These are phyloP conservation scores for Tanacetum coccineum DNA, from an alignment of 129 eudicot species.

Conservation along the genomic window DNA sequence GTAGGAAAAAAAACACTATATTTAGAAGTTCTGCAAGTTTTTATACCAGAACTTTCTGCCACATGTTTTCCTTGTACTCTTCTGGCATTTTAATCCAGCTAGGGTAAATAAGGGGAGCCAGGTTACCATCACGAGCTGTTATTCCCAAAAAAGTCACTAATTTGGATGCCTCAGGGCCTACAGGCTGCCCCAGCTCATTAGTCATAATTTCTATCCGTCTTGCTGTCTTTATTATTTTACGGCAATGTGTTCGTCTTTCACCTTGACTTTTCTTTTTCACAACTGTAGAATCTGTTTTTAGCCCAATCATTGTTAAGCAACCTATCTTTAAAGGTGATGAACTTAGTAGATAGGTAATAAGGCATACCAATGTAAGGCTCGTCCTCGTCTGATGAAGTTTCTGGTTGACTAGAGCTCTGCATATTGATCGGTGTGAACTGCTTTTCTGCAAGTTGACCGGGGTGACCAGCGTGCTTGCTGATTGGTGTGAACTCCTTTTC, in stretches of 20 bases:
- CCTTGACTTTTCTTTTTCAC: slow-evolving; percentile 28
- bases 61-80: slow-evolving; percentile 47
- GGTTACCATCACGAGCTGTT: slow-evolving; percentile 46
- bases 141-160: slow-evolving; percentile 43
- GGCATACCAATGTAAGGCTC: slow-evolving; percentile 21
- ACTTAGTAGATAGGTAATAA: slow-evolving; percentile 4
- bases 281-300: slow-evolving; percentile 28
- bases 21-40: background rate
- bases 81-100: slow-evolving; percentile 47
- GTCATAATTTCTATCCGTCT: slow-evolving; percentile 32
- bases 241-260: slow-evolving; percentile 38
- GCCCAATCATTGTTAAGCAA: slow-evolving; percentile 6
- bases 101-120: slow-evolving; percentile 45
- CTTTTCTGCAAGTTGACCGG: slow-evolving; percentile 1
- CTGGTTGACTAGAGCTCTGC: background rate
- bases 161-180: slow-evolving; percentile 42
- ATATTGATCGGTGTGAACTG: background rate
- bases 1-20: background rate
- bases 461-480: background rate
- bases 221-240: slow-evolving; percentile 18
- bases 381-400: slow-evolving; percentile 16
- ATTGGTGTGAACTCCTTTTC: background rate
- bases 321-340: background rate
- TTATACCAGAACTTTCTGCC: slow-evolving; percentile 57
- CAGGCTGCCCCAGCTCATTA: slow-evolving; percentile 43